phyloP scores from a whole-genome alignment of 2,329 filamentous ascomycete genomes.

The Aspergillus caelatus region DNA sequence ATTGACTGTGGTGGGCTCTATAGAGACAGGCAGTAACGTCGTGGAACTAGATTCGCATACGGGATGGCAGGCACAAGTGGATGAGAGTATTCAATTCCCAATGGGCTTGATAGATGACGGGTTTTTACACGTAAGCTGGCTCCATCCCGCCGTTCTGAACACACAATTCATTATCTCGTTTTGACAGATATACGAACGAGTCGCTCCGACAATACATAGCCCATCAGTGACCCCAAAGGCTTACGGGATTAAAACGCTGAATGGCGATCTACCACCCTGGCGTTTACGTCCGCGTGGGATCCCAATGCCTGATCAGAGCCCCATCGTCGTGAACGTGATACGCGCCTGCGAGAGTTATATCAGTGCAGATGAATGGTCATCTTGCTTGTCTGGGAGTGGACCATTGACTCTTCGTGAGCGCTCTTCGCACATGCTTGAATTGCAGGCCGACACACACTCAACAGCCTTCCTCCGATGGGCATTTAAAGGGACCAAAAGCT shows the following conservation, averaged over 20 bases:
- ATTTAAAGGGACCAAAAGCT: slow-evolving; percentile 17
- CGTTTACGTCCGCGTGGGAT: slow-evolving; percentile 40
- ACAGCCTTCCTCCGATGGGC: slow-evolving; percentile 28
- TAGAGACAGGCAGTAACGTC: slow-evolving; percentile 14
- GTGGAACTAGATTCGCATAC: slow-evolving; percentile 18
- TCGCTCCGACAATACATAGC: slow-evolving; percentile 3
- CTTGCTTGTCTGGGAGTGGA: slow-evolving; percentile 3
- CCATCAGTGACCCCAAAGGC: slow-evolving; percentile 18
- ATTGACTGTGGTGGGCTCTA: slow-evolving; percentile 29
- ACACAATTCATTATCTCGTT: neutral
- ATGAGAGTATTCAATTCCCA: slow-evolving; percentile 27
- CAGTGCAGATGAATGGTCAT: slow-evolving; percentile 11
- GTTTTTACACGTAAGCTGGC: slow-evolving; percentile 43
- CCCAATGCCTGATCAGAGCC: slow-evolving; percentile 37
- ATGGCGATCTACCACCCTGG: slow-evolving; percentile 47
- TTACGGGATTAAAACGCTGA: slow-evolving; percentile 38
- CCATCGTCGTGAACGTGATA: slow-evolving; percentile 22
- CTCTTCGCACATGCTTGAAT: slow-evolving; percentile 23
- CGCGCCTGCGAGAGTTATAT: slow-evolving; percentile 24
- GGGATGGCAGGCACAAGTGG: slow-evolving; percentile 23
- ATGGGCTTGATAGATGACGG: slow-evolving; percentile 39
- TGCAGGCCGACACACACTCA: slow-evolving; percentile 28
- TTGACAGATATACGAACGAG: slow-evolving; percentile 27
- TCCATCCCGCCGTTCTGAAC: neutral
- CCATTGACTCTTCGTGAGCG: slow-evolving; percentile 11